These are phyloP conservation scores for Pseudozyma hubeiensis DNA, from an alignment of 1,284 basidiomycete genomes.

Conservation along the genomic window DNA sequence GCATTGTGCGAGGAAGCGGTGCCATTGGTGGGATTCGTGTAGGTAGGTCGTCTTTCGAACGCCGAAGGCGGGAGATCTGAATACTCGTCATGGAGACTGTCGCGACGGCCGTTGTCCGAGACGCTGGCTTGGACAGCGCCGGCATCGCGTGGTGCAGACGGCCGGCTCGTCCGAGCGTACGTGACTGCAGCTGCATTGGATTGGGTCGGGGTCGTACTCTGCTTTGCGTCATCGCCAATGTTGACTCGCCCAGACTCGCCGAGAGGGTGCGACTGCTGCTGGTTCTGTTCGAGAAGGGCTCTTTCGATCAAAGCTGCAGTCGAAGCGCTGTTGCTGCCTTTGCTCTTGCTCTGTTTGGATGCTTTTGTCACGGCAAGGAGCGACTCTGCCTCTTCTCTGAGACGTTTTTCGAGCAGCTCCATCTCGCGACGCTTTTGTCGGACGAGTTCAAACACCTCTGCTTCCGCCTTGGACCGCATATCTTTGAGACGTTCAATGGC, in stretches of 20 bases:
- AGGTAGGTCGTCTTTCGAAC: constrained; percentile 45
- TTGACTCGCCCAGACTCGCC: constrained; percentile 5
- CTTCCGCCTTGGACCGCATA: constrained; percentile 49
- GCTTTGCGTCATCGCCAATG: neutral
- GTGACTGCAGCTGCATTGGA: no score
- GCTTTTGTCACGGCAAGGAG: constrained; percentile 36
- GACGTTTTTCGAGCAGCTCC: constrained; percentile 46
- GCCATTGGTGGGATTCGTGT: constrained; percentile 11
- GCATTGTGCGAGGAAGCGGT: constrained; percentile 12
- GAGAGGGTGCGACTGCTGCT: constrained; percentile 7
- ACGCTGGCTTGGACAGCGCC: constrained; percentile 5
- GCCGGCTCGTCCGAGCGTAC: neutral
- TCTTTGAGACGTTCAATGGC: constrained; percentile 50
- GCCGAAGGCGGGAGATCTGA: constrained; percentile 50
- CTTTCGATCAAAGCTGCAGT: constrained; percentile 31
- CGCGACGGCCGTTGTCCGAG: constrained; percentile 17
- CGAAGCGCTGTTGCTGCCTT: constrained; percentile 6
- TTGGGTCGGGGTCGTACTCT: neutral
- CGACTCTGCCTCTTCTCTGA: constrained; percentile 45
- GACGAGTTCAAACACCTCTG: constrained; percentile 52
- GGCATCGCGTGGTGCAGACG: constrained; percentile 9
- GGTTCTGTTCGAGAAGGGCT: constrained; percentile 24
- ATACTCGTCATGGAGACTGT: constrained; percentile 32
- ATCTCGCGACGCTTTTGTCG: constrained; percentile 53
- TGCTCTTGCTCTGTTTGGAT: constrained; percentile 20